Evolutionary conservation across 192 early-diverging fungal species (phyloP).

Genomic region (Coemansia erecta): DNA sequence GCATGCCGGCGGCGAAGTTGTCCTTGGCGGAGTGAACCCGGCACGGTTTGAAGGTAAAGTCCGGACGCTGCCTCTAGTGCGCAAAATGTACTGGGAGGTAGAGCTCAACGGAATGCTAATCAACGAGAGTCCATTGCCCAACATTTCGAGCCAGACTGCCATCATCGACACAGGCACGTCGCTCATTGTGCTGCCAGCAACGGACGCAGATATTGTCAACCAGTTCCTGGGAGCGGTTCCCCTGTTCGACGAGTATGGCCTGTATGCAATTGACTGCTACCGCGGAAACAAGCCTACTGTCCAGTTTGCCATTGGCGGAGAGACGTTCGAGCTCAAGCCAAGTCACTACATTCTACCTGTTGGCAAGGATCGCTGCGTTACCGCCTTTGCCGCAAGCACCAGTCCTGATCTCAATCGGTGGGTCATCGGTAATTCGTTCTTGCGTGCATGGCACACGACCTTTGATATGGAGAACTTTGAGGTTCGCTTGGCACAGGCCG

Average conservation of each 20-base stretch:
- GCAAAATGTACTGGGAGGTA: constrained; percentile 58
- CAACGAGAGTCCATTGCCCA: constrained; percentile 21
- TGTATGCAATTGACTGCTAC: constrained; percentile 46
- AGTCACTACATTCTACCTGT: constrained; percentile 43
- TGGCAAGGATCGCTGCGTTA: constrained; percentile 35
- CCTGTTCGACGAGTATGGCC: constrained; percentile 31
- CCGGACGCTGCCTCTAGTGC: constrained; percentile 52
- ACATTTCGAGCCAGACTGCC: constrained; percentile 43
- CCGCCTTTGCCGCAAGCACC: constrained; percentile 65
- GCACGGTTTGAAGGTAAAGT: constrained; percentile 41
- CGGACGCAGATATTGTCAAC: constrained; percentile 44
- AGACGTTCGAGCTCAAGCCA: constrained; percentile 39
- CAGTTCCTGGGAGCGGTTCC: constrained; percentile 45
- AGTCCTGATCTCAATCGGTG: constrained; percentile 47
- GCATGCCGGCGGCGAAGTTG: constrained; percentile 49
- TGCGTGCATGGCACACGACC: constrained; percentile 51
- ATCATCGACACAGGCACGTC: constrained; percentile 63
- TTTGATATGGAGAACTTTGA: constrained; percentile 46
- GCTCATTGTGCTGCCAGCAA: constrained; percentile 49
- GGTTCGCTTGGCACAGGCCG: constrained; percentile 35
- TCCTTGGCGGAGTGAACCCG: constrained; percentile 39
- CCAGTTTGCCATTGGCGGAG: constrained; percentile 37
- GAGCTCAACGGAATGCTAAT: constrained; percentile 47
- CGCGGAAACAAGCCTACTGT: constrained; percentile 35
- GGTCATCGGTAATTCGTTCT: constrained; percentile 55